Evolutionary conservation across 306 rosid species (phyloP), one percentile per base, ranked within the genome.

Genomic region (Vigna trinervia): DNA sequence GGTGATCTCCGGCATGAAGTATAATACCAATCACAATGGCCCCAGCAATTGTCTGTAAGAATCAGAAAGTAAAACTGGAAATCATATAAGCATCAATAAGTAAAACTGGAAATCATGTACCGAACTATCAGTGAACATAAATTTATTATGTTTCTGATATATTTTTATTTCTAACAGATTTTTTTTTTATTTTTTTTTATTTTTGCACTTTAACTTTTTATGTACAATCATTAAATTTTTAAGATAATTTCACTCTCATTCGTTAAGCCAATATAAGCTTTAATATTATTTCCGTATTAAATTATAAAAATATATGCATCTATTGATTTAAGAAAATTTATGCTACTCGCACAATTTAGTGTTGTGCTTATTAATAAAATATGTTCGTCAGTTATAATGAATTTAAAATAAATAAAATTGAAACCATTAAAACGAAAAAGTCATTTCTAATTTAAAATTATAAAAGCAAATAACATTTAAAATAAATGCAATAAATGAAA

Each of bases 1-100:
- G 90, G 77, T 96, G 99, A 84, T 89, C 83, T 59, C 99, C 99
- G 0, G 13, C 98, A 73, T 93, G 99, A 75, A 96, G 93, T 84
- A 96, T 85, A 77, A 92, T 60, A 78, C 97, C 99, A 68, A 93
- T 76, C 65, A 91, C 93, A 68, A 96, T 93, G 81, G 98, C 98
- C 65, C 86, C 94, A 26, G 99, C 97, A 43, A 96, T 88, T 8
- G 91, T 85, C 99, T 96, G 80, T 36, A 69, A 36, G 67, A 78
- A 79, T 51, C 72, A 48, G 45, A 6, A 41, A n/a, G 60, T 67
- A 74, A 48, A 45, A 54, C 30, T 28, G 45, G 23, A 54, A 61
- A 41, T 83, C 53, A 74, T 34, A 43, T 38, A 45, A 26, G 67
- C 75, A 79, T 51, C 75, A 48, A 51, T 12, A 39, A 12, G 60